Evolutionary conservation across 2,329 filamentous ascomycete species (phyloP).

Genomic region (Botrytis sinoallii): DNA sequence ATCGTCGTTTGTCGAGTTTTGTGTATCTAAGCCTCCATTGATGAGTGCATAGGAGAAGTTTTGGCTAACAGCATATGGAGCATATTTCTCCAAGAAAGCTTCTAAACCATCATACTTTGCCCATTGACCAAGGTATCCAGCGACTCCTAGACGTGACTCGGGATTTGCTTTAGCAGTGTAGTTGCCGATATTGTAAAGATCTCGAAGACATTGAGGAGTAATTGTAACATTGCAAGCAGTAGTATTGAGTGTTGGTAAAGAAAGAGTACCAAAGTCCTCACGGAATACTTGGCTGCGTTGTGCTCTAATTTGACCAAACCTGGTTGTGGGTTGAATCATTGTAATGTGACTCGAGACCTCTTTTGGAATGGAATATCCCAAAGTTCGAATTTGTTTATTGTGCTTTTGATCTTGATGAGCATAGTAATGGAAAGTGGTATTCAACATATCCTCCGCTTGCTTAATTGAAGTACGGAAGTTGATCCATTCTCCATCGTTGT

Average conservation of each 20-base stretch:
- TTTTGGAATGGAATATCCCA: slow-evolving; percentile 43
- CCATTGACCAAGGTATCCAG: slow-evolving; percentile 41
- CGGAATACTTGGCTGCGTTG: slow-evolving; percentile 32
- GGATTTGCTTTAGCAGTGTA: slow-evolving; percentile 41
- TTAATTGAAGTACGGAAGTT: slow-evolving; percentile 33
- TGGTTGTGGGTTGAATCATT: slow-evolving; percentile 44
- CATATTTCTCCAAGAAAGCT: slow-evolving; percentile 26
- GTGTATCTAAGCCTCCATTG: slow-evolving; percentile 39
- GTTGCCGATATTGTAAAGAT: slow-evolving; percentile 45
- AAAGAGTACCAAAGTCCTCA: slow-evolving; percentile 21
- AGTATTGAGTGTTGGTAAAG: slow-evolving; percentile 28
- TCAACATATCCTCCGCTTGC: slow-evolving; percentile 34
- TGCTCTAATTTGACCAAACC: slow-evolving; percentile 46
- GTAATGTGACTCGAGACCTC: slow-evolving; percentile 40
- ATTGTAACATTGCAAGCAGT: slow-evolving; percentile 35
- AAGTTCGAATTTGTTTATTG: slow-evolving; percentile 47
- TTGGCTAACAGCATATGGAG: slow-evolving; percentile 27
- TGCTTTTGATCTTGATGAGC: slow-evolving; percentile 41
- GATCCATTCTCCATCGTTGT: slow-evolving; percentile 53
- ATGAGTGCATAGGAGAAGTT: slow-evolving; percentile 34
- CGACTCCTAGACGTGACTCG: slow-evolving; percentile 63
- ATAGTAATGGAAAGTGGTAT: slow-evolving; percentile 40
- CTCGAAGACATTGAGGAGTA: slow-evolving; percentile 38
- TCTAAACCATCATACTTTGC: slow-evolving; percentile 28
- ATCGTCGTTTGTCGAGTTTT: slow-evolving; percentile 42